These are phyloP conservation scores for Dentiscutata heterogama DNA, from an alignment of 371 early-diverging fungal genomes.

Conservation along the genomic window DNA sequence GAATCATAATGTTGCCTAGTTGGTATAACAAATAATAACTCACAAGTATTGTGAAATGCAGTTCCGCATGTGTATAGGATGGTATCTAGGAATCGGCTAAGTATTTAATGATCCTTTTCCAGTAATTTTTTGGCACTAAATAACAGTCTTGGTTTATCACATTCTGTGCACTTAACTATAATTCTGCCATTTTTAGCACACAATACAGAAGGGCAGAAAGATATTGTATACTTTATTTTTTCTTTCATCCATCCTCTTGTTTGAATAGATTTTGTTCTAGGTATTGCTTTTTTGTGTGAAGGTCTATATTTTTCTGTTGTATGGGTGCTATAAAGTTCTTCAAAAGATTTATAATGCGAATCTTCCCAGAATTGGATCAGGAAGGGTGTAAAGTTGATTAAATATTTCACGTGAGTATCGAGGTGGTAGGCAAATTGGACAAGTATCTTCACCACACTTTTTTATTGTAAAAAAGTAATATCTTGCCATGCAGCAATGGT, in stretches of 20 bases:
- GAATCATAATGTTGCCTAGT: background rate
- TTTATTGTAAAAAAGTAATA: constrained; percentile 20
- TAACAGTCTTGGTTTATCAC: background rate
- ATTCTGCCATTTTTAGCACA: background rate
- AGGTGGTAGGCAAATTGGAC: background rate
- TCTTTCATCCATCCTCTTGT: too few relatives aligned
- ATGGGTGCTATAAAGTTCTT: background rate
- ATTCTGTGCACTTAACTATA: background rate
- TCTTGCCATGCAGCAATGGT: background rate
- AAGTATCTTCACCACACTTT: background rate
- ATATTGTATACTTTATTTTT: too few relatives aligned
- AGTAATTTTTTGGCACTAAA: background rate
- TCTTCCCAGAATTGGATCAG: background rate
- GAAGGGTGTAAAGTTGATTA: background rate
- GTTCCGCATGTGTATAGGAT: background rate
- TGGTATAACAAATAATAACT: background rate
- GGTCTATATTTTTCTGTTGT: background rate
- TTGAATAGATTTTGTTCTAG: too few relatives aligned
- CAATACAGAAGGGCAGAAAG: background rate
- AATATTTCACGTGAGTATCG: background rate
- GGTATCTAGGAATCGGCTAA: background rate
- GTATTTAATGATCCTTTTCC: background rate
- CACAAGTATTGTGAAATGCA: background rate
- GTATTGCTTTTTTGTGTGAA: background rate
- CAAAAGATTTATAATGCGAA: background rate